These are phyloP conservation scores for Penicillium verhagenii DNA, from an alignment of 495 filamentous ascomycete genomes.

Conservation along the genomic window DNA sequence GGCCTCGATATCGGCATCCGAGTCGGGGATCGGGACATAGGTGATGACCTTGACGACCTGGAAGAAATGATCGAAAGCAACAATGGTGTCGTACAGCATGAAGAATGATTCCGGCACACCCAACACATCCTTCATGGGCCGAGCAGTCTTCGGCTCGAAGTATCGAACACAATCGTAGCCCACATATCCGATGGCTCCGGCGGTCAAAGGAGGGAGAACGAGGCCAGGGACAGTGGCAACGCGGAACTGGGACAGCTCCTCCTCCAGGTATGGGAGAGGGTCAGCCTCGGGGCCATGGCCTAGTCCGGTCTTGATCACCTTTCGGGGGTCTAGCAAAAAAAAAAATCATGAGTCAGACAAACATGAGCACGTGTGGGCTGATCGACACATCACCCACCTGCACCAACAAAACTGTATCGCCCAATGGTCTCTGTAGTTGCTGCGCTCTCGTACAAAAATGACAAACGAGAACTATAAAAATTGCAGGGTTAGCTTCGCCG, in stretches of 20 bases:
- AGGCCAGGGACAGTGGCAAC: slow-evolving; percentile 79
- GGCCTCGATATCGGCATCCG: slow-evolving; percentile 50
- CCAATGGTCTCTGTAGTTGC: slow-evolving; percentile 88
- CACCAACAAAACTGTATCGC: slow-evolving; percentile 91
- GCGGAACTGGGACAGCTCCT: slow-evolving; percentile 71
- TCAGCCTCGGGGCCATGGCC: slow-evolving; percentile 81
- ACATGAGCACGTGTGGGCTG: background rate
- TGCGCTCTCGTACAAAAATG: slow-evolving; percentile 91
- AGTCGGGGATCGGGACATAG: slow-evolving; percentile 60
- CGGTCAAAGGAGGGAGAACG: slow-evolving; percentile 77
- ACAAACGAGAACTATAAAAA: slow-evolving; percentile 42
- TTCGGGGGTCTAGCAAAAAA: slow-evolving; percentile 63
- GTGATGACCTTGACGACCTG: slow-evolving; percentile 89
- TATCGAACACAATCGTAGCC: slow-evolving; percentile 97
- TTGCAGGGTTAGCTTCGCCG: slow-evolving; percentile 13
- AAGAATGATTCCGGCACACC: slow-evolving; percentile 90
- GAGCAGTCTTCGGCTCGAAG: slow-evolving; percentile 90
- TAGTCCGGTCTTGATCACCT: slow-evolving; percentile 82
- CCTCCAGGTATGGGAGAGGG: slow-evolving; percentile 77
- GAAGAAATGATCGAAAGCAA: slow-evolving; percentile 94
- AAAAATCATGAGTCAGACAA: slow-evolving; percentile 2
- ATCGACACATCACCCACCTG: slow-evolving; percentile 49
- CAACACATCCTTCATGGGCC: slow-evolving; percentile 83
- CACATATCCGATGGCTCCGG: slow-evolving; percentile 93
- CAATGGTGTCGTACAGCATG: slow-evolving; percentile 95